Conservation (phyloP, 176 grass and related monocot species). For the Puccinellia tenuiflora region DNA sequence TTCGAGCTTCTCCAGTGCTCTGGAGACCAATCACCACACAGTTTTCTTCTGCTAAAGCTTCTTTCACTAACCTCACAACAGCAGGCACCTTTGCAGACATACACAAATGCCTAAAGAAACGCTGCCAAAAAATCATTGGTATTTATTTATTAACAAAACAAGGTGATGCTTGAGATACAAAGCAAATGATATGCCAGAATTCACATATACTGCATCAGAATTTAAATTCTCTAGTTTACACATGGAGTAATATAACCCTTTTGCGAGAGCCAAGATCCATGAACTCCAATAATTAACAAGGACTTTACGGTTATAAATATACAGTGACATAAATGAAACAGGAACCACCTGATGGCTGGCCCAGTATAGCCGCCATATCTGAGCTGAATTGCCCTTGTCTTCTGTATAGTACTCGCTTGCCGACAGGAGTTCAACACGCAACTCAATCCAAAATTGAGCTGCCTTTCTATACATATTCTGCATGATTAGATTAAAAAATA, state of each 20-base stretch:
- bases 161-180: slow-evolving; percentile 11
- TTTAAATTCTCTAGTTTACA: background rate
- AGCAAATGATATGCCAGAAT: slow-evolving; percentile 22
- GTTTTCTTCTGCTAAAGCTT: slow-evolving; percentile 71
- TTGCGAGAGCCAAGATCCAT: background rate
- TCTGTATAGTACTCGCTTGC: slow-evolving; percentile 73
- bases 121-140: slow-evolving; percentile 44
- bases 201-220: slow-evolving; percentile 9
- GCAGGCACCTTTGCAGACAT: slow-evolving; percentile 97
- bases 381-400: slow-evolving; percentile 67
- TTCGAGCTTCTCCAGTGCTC: slow-evolving; percentile 96
- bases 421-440: slow-evolving; percentile 86
- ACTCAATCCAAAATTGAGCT: slow-evolving; percentile 87
- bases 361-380: slow-evolving; percentile 91
- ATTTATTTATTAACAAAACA: slow-evolving; percentile 6
- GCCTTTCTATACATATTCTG: slow-evolving; percentile 95
- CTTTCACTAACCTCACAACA: slow-evolving; percentile 71
- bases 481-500: slow-evolving; percentile 24
- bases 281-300: background rate
- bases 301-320: background rate
- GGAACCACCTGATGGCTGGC: slow-evolving; percentile 85
- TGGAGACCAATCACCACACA: slow-evolving; percentile 97
- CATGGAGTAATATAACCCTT: background rate
- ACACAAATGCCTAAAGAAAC: slow-evolving; percentile 96
- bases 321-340: slow-evolving; percentile 14